Evolutionary conservation across 2,329 filamentous ascomycete genomes (phyloP), one percentile per base, ranked within the genome.

Genomic region (Exophiala alcalophila): DNA sequence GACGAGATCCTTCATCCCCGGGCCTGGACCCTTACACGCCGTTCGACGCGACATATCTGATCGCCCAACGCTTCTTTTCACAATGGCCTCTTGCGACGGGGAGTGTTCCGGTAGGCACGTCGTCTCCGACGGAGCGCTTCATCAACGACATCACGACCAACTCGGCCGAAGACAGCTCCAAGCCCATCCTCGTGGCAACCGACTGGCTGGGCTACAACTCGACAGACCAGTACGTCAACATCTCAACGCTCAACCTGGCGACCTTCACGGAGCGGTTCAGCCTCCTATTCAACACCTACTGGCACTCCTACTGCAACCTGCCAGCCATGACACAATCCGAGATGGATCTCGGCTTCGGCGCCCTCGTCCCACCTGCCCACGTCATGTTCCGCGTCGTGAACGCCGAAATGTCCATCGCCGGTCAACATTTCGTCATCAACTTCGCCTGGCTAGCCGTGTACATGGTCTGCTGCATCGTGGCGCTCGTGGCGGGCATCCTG

Each of bases 271-370:
- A 37, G 12, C 34, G 34, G 8, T 37, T 37, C 23, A 16, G 23
- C 12, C 34, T 37, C 9, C 21, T 37, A n/a, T 37, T 37, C 34
- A 37, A 37, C 18, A 37, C 34, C 4, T 37, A 26, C 34, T 37
- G 34, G 34, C 34, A 37, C 34, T 12, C 34, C 20, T 37, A n/a
- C 16, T 37, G 34, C 24, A 37, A 37, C 24, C 12, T 37, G 10
- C 34, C 26, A 11, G 34, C 34, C 4, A 37, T 37, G 34, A 37
- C 34, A 18, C 34, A 37, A 16, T 37, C 34, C 23, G 34, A 37
- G 24, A 37, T 37, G 6, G 34, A 24, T 19, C 18, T 37, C 7
- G 34, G 34, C 12, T 37, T 37, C 18, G 34, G 34, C 21, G 23
- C 21, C 8, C 4, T 18, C 11, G 26, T 37, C 24, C 34, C 34